phyloP scores from a whole-genome alignment of 148 eudicot species.

The Persicaria maculosa region DNA sequence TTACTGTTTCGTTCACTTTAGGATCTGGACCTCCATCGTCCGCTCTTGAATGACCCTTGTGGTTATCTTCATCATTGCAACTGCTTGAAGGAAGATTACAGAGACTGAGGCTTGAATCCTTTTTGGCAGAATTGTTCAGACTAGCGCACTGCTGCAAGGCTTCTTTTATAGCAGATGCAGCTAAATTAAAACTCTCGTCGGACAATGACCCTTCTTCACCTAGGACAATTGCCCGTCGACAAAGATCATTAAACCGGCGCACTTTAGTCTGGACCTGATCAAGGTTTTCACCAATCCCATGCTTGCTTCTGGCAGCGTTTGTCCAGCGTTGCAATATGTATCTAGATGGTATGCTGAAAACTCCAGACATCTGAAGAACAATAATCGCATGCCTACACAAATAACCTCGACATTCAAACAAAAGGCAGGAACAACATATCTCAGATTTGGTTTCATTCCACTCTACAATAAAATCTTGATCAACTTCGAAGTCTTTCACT shows the following conservation, averaged over 20 bases:
- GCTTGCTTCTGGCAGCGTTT: constrained; percentile 51
- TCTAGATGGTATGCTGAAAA: constrained; percentile 50
- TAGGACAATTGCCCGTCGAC: constrained; percentile 55
- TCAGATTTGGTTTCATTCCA: constrained; percentile 50
- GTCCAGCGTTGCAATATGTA: constrained; percentile 70
- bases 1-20: constrained; percentile 18
- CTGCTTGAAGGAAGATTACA: constrained; percentile 17
- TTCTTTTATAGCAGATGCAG: constrained; percentile 38
- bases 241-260: constrained; percentile 56
- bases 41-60: constrained; percentile 20
- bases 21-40: constrained; percentile 21
- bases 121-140: constrained; percentile 24
- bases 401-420: constrained; percentile 56
- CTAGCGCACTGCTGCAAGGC: constrained; percentile 39
- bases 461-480: constrained; percentile 44
- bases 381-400: constrained; percentile 58
- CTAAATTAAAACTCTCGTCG: constrained; percentile 43
- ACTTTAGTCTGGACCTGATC: constrained; percentile 51
- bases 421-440: constrained; percentile 50
- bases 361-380: constrained; percentile 70
- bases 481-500: constrained; percentile 52
- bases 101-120: constrained; percentile 27
- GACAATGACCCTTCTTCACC: constrained; percentile 67
- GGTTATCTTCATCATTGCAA: constrained; percentile 31
- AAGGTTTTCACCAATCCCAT: constrained; percentile 35